Percentiles rank a stretch among this genome's conserved stretches.
Evolutionary conservation across 495 filamentous ascomycete genomes (phyloP).

Genomic region (Podospora pseudopauciseta): DNA sequence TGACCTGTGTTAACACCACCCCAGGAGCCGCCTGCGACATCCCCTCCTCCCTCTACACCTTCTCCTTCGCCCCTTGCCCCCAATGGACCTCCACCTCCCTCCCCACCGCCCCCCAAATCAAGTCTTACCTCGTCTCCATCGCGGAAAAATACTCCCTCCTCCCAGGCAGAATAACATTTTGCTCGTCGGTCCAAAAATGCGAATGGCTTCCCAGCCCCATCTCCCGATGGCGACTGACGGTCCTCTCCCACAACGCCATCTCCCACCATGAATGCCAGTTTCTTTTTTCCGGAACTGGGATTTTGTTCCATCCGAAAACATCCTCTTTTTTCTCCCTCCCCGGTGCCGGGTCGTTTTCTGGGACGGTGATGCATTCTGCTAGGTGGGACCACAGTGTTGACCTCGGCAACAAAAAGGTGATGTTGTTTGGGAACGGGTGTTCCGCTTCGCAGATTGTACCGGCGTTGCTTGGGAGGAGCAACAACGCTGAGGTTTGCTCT

Average conservation of each 20-base stretch:
- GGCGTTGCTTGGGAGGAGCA: constrained; percentile 10
- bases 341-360: constrained; percentile 53
- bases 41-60: constrained; percentile 51
- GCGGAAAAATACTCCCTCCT: constrained; percentile 56
- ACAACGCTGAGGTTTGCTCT: background rate
- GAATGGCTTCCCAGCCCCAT: background rate
- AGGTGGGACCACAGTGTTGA: constrained; percentile 47
- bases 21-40: constrained; percentile 43
- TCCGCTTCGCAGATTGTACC: constrained; percentile 47
- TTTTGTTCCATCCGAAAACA: constrained; percentile 36
- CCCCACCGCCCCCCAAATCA: constrained; percentile 54
- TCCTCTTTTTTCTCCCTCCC: constrained; percentile 38
- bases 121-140: constrained; percentile 56
- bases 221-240: background rate
- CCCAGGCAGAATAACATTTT: constrained; percentile 23
- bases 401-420: constrained; percentile 51
- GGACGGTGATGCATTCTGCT: constrained; percentile 56
- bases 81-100: constrained; percentile 52
- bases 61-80: constrained; percentile 58
- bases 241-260: background rate
- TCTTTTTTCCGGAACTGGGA: constrained; percentile 51
- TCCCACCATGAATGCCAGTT: constrained; percentile 31
- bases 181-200: background rate
- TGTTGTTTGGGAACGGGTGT: constrained; percentile 62
- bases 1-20: background rate